Evolutionary conservation across 257 asterid genomes (phyloP), one percentile per base, ranked within the genome.

Genomic region (Solanum pimpinellifolium): DNA sequence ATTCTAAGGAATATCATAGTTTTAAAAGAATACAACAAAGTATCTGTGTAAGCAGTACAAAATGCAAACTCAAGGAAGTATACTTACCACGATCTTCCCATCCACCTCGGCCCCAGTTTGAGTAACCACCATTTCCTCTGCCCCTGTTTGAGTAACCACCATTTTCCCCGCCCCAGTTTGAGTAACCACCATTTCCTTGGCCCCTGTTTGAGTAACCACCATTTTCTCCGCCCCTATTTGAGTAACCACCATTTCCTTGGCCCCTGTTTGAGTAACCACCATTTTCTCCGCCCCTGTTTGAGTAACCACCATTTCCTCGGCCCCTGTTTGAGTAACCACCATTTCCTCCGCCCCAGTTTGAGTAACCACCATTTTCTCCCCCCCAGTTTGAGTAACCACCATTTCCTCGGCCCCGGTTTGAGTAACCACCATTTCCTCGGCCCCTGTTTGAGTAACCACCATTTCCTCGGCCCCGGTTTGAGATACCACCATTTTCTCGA

Each of bases 81-180:
- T 27, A 91, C 95, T 89, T 20, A 93, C 99, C 98, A 11, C 91
- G 96, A 89, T 93, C 90, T 25, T 94, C 93, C 92, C 93, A 92
- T 52, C 92, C 95, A 52, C n/a, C 62, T 6, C n/a, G 62, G 62
- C 88, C 90, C 86, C 83, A 89, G 84, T 86, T 90, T 41, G 92
- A 87, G 84, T 88, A 90, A 11, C 94, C 92, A 66, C 89, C 97
- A 89, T 93, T 90, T 92, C 89, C 94, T 84, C 83, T 92, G 42
- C 72, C 87, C 88, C 83, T 88, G 81, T 86, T 90, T 39, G 92
- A 87, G 84, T 90, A 90, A 11, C 95, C 92, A 66, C 91, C 97
- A 89, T 93, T 90, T 91, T 89, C 94, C 81, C 83, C 89, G 37
- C 73, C 88, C 88, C 86, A 90, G 73, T 84, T 90, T 25, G 91